Evolutionary conservation across 2,329 filamentous ascomycete species (phyloP).

Genomic region (Drechslerella dactyloides): DNA sequence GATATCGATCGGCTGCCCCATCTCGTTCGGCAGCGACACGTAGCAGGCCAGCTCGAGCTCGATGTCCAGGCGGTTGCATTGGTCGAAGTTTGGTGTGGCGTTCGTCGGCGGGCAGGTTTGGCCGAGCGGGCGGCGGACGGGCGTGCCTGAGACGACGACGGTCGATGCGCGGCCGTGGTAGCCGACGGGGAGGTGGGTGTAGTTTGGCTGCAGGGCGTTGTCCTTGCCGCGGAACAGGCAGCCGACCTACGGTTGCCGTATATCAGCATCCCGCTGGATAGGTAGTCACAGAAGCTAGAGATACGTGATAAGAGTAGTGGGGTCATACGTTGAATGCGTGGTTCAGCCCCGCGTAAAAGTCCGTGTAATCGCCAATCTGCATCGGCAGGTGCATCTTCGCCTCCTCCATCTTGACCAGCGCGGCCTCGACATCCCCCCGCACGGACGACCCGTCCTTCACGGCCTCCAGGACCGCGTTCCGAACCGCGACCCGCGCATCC

Average conservation of each 20-base stretch:
- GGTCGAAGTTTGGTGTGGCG: slow-evolving; percentile 67
- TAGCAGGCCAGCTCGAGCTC: slow-evolving; percentile 82
- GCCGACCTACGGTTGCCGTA: slow-evolving; percentile 61
- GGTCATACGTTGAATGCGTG: slow-evolving; percentile 68
- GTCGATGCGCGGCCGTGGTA: slow-evolving; percentile 81
- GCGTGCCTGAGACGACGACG: slow-evolving; percentile 75
- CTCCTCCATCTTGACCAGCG: slow-evolving; percentile 66
- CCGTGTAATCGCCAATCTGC: slow-evolving; percentile 81
- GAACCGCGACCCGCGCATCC: slow-evolving; percentile 60
- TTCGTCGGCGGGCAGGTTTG: slow-evolving; percentile 73
- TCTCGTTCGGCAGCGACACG: slow-evolving; percentile 68
- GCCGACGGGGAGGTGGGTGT: slow-evolving; percentile 78
- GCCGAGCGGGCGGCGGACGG: slow-evolving; percentile 74
- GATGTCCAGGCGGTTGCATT: slow-evolving; percentile 73
- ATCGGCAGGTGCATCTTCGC: slow-evolving; percentile 75
- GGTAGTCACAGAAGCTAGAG: background rate
- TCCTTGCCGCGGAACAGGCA: slow-evolving; percentile 74
- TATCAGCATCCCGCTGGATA: background rate
- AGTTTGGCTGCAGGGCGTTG: slow-evolving; percentile 80
- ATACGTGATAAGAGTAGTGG: slow-evolving; percentile 26
- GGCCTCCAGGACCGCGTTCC: slow-evolving; percentile 38
- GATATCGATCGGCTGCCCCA: slow-evolving; percentile 70
- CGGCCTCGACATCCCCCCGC: slow-evolving; percentile 58
- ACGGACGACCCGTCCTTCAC: slow-evolving; percentile 30
- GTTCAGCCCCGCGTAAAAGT: slow-evolving; percentile 82